Conservation (phyloP, 306 rosid species). For the Fragaria ananassa region DNA sequence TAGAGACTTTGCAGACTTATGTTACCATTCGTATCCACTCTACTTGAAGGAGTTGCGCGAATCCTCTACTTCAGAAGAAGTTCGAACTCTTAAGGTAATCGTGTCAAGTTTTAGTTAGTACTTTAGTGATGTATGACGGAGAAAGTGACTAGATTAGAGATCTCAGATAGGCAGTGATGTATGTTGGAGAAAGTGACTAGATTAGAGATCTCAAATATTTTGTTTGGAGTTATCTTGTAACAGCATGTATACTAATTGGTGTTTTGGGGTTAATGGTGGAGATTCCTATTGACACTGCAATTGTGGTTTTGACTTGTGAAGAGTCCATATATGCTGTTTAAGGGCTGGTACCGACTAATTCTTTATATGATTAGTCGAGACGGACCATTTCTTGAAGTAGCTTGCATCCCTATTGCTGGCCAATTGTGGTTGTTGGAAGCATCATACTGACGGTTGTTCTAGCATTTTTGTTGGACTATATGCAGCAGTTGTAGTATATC, state of each 20-base stretch:
- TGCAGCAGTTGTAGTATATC: slow-evolving; percentile 68
- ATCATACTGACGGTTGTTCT: slow-evolving; percentile 52
- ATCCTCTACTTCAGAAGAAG: slow-evolving; percentile 47
- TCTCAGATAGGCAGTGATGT: too few species aligned
- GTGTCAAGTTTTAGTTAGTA: neutral
- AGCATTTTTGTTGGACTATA: slow-evolving; percentile 72
- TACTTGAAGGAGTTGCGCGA: slow-evolving; percentile 75
- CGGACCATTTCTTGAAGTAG: slow-evolving; percentile 90
- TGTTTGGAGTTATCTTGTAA: slow-evolving; percentile 28
- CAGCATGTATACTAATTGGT: slow-evolving; percentile 57
- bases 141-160: neutral
- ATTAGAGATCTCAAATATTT: neutral
- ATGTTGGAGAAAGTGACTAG: neutral
- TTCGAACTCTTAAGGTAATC: slow-evolving; percentile 58
- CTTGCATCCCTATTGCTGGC: slow-evolving; percentile 91
- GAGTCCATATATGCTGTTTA: slow-evolving; percentile 73
- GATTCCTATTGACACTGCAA: slow-evolving; percentile 62
- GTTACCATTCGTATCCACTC: slow-evolving; percentile 66
- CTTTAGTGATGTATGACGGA: neutral
- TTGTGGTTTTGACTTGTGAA: slow-evolving; percentile 46
- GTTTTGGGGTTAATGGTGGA: slow-evolving; percentile 58
- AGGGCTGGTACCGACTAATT: slow-evolving; percentile 69
- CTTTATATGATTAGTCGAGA: slow-evolving; percentile 76
- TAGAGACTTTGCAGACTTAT: slow-evolving; percentile 77
- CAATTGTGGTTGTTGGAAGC: slow-evolving; percentile 72